Percentiles rank a stretch among this genome's conserved stretches.
These are phyloP conservation scores for Dactylonectria estremocensis DNA, from an alignment of 2,329 filamentous ascomycete species.

Conservation along the genomic window DNA sequence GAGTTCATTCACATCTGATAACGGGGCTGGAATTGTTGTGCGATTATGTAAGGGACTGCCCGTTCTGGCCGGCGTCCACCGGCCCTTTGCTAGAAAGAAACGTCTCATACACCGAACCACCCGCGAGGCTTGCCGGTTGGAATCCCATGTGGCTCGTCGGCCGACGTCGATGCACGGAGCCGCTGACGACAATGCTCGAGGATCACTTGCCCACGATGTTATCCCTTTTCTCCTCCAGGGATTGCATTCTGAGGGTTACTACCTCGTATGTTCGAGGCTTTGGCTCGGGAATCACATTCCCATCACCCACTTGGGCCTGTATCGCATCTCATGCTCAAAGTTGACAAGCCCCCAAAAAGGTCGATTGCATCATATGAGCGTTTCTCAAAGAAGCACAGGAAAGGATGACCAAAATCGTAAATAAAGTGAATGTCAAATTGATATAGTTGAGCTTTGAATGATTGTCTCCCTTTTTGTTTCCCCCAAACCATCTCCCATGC, in stretches of 20 bases:
- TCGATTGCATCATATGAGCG: background rate
- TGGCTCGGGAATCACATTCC: background rate
- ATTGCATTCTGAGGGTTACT: background rate
- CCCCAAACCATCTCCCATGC: conserved; percentile 4
- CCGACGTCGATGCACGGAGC: conserved; percentile 22
- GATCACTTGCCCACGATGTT: background rate
- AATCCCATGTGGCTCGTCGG: conserved; percentile 37
- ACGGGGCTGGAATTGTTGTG: background rate
- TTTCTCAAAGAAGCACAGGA: background rate
- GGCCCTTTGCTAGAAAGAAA: too few relatives aligned
- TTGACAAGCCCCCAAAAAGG: background rate
- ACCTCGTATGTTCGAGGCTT: background rate
- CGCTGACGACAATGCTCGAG: background rate
- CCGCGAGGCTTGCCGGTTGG: conserved; percentile 7
- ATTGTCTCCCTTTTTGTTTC: conserved; percentile 9
- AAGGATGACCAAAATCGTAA: background rate
- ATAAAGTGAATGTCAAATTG: background rate
- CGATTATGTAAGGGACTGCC: background rate
- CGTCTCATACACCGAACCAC: too few relatives aligned
- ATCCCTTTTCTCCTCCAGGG: conserved; percentile 13
- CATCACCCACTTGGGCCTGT: background rate
- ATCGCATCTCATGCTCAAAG: background rate
- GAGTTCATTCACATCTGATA: background rate
- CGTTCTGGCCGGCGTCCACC: background rate
- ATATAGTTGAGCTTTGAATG: background rate